Conservation (phyloP, 257 asterid species). For the Echium plantagineum region DNA sequence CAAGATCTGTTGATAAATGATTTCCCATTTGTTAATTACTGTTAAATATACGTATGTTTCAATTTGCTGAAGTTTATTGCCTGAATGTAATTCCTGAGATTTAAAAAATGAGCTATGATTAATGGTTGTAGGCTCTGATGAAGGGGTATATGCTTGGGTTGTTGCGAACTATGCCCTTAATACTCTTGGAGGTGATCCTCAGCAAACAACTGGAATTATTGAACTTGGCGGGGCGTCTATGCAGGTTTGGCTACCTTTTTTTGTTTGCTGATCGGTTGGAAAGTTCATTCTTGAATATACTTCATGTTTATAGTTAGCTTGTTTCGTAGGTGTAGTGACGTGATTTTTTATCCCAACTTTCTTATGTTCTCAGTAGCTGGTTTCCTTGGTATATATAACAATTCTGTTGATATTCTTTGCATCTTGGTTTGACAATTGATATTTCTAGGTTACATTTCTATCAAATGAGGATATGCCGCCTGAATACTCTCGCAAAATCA, state of each 20-base stretch:
- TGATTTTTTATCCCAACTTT: neutral
- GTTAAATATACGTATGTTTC: neutral
- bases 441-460: slow-evolving; percentile 70
- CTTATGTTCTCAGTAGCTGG: too few relatives aligned
- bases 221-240: slow-evolving; percentile 99
- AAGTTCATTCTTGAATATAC: neutral
- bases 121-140: slow-evolving; percentile 69
- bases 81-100: too few relatives aligned
- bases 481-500: slow-evolving; percentile 46
- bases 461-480: slow-evolving; percentile 69
- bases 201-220: slow-evolving; percentile 80
- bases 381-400: too few relatives aligned
- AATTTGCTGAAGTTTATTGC: neutral
- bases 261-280: slow-evolving; percentile 4
- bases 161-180: slow-evolving; percentile 96
- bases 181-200: slow-evolving; percentile 79
- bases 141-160: slow-evolving; percentile 96
- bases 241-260: slow-evolving; percentile 51
- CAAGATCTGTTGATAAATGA: too few relatives aligned
- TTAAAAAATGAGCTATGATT: neutral
- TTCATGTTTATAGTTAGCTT: too few relatives aligned
- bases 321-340: neutral
- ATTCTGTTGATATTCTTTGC: neutral
- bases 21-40: neutral
- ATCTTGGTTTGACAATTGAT: neutral